Evolutionary conservation across 495 filamentous ascomycete species (phyloP), one percentile per base, ranked within the genome.

Genomic region (Clohesyomyces aquaticus): DNA sequence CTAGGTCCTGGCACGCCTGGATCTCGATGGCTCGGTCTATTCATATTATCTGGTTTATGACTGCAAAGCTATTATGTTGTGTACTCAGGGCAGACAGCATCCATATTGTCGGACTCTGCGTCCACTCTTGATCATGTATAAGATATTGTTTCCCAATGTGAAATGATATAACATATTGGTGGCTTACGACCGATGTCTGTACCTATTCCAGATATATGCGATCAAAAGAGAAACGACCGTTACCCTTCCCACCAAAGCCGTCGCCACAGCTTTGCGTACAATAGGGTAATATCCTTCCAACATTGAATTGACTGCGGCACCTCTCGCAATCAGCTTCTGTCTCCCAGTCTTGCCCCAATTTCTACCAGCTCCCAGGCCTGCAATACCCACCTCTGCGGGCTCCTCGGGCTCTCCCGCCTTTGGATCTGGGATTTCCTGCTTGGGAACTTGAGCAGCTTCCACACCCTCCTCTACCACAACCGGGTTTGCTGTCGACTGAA

Each of bases 211-310:
- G 0, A 60, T 9, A 50, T 55, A 70, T 21, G 45, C 63, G 2
- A 49, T 27, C 16, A 70, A 25, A 22, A 70, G 32, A 19, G 65
- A 26, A 11, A 49, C 52, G 16, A 68, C n/a, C 2, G 66, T 52
- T 21, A 69, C 49, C 65, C 82, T 73, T 10, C 76, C 73, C 0
- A 72, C 61, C 32, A 85, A 66, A 8, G 83, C 77, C 22, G 88
- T 73, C 52, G 75, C 82, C 22, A 91, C 81, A 3, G 87, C 88
- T 50, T 77, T 72, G 42, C 82, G 77, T 32, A 89, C 74, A 60
- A 83, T 79, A 55, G 84, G 80, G 73, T 89, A 90, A 68, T 92
- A 92, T 11, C 88, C 88, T 16, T 83, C 81, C 29, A 91, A 71
- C 79, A 91, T 78, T 1, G 84, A 78, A 10, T 83, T 81, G 32